Evolutionary conservation across 2,329 filamentous ascomycete species (phyloP).

Genomic region (Xylariaceae sp.): DNA sequence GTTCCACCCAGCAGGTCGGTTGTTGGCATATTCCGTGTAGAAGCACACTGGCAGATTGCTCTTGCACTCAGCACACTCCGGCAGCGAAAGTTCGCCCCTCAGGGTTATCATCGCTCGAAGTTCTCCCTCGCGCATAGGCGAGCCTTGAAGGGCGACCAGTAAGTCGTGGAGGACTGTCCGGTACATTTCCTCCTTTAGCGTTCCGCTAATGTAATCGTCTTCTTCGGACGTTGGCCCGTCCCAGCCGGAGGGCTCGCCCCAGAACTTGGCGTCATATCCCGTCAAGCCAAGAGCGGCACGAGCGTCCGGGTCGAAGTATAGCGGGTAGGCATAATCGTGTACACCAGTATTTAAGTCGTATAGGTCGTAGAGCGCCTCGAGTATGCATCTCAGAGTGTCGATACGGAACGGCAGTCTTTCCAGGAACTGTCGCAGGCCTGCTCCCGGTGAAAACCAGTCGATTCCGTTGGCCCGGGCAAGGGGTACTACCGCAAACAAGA

Average conservation of each 20-base stretch:
- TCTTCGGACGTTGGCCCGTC: neutral
- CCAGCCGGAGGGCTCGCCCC: neutral
- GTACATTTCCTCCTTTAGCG: slow-evolving; percentile 1
- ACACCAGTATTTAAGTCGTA: slow-evolving; percentile 4
- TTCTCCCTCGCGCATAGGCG: neutral
- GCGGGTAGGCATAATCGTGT: neutral
- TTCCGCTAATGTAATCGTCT: neutral
- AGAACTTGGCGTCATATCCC: too few species aligned
- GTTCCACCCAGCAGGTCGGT: neutral
- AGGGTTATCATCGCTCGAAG: neutral
- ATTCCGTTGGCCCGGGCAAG: slow-evolving; percentile 19
- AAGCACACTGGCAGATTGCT: slow-evolving; percentile 18
- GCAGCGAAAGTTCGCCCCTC: neutral
- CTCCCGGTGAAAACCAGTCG: slow-evolving; percentile 30
- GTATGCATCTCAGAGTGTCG: slow-evolving; percentile 19
- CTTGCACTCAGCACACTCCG: slow-evolving; percentile 17
- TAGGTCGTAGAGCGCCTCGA: slow-evolving; percentile 26
- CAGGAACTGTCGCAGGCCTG: slow-evolving; percentile 32
- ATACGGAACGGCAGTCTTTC: slow-evolving; percentile 28
- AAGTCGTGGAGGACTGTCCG: slow-evolving; percentile 23
- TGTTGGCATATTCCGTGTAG: slow-evolving; percentile 8
- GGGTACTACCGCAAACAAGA: slow-evolving; percentile 15
- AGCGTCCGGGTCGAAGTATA: neutral
- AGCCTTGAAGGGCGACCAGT: slow-evolving; percentile 21
- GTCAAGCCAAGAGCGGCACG: too few species aligned